Conservation (phyloP, 2,329 filamentous ascomycete species). For the Ophiocordyceps camponoti-saundersi region DNA sequence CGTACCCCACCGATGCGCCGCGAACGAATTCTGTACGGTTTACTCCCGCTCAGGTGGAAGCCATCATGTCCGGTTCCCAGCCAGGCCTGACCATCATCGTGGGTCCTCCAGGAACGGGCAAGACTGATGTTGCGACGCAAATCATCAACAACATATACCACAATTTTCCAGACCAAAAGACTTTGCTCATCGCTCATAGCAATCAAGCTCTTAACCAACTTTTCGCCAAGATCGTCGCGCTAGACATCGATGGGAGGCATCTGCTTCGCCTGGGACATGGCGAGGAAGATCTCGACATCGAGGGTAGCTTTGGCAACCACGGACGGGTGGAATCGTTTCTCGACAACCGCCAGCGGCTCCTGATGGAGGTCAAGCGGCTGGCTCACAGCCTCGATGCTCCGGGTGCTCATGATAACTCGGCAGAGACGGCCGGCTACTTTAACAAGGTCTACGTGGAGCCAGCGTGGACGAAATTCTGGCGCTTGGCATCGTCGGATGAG, state of each 20-base stretch:
- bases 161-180: conserved; percentile 87
- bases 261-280: conserved; percentile 83
- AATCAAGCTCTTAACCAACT: conserved; percentile 96
- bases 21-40: conserved; percentile 75
- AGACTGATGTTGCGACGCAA: conserved; percentile 97
- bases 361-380: conserved; percentile 72
- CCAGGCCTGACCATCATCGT: conserved; percentile 88
- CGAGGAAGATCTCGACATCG: conserved; percentile 80
- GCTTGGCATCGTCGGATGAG: conserved; percentile 33
- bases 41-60: conserved; percentile 79
- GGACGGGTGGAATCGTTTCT: conserved; percentile 91
- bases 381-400: conserved; percentile 73
- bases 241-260: conserved; percentile 93
- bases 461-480: conserved; percentile 71
- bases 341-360: conserved; percentile 63
- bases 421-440: conserved; percentile 95
- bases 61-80: conserved; percentile 84
- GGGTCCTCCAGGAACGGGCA: conserved; percentile 89
- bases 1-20: conserved; percentile 71
- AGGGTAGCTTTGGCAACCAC: conserved; percentile 81
- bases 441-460: conserved; percentile 82
- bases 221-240: conserved; percentile 91
- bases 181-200: conserved; percentile 84
- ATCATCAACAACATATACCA: conserved; percentile 99
- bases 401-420: conserved; percentile 88